phyloP scores from a whole-genome alignment of 768 basidiomycete species.

The Leucogyrophana mollusca region DNA sequence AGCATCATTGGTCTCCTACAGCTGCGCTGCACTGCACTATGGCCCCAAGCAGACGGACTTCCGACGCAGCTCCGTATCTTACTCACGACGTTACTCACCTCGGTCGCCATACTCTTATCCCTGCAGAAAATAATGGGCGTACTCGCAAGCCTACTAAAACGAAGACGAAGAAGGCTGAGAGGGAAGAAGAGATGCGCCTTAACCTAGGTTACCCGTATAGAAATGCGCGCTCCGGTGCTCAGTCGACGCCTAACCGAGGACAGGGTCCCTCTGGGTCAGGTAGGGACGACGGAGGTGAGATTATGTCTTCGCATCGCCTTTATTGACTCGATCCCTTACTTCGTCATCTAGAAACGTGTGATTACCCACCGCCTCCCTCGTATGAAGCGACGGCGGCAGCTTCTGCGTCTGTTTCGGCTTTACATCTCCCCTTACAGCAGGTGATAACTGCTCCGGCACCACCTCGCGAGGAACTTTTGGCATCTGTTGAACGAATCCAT shows the following conservation, averaged over 20 bases:
- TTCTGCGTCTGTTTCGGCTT: slow-evolving; percentile 13
- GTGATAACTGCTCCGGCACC: slow-evolving; percentile 10
- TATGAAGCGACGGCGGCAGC: slow-evolving; percentile 62
- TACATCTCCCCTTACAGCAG: slow-evolving; percentile 13
- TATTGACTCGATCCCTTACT: slow-evolving; percentile 11
- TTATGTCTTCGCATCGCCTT: slow-evolving; percentile 1
- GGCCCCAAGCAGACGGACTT: slow-evolving; percentile 31
- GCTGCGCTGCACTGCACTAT: slow-evolving; percentile 28
- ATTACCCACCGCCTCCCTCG: slow-evolving; percentile 77
- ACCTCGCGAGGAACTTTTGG: slow-evolving; percentile 1
- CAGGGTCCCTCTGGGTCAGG: slow-evolving; percentile 20
- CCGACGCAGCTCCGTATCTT: slow-evolving; percentile 51
- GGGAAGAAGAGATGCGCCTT: slow-evolving; percentile 35
- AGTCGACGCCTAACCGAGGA: slow-evolving; percentile 20
- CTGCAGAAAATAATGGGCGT: slow-evolving; percentile 51
- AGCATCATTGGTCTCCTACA: slow-evolving; percentile 28
- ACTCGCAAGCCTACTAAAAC: slow-evolving; percentile 28
- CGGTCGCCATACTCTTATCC: slow-evolving; percentile 48
- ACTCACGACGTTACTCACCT: slow-evolving; percentile 54
- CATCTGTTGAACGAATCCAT: background rate
- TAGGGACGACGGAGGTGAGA: slow-evolving; percentile 30
- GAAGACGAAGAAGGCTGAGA: slow-evolving; percentile 41
- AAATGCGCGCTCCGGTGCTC: slow-evolving; percentile 19
- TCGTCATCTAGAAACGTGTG: slow-evolving; percentile 33
- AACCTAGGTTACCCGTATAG: slow-evolving; percentile 31